A percentile compares a stretch with the other conserved stretches of the same genome.
Conservation (phyloP, 208 protist species). For the Leishmania amazonensis region DNA sequence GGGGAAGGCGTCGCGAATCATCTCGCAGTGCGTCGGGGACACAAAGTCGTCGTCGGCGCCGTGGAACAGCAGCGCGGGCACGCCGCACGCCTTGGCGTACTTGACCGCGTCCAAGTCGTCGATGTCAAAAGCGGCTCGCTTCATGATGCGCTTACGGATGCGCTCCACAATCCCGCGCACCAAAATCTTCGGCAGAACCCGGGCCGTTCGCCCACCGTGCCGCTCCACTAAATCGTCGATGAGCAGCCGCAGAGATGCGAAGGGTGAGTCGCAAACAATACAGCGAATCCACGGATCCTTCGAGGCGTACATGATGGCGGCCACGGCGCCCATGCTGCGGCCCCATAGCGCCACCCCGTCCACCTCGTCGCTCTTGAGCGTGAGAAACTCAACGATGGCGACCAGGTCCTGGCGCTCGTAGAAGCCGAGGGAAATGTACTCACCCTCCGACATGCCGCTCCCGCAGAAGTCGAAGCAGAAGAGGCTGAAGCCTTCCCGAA, state of each 20-base stretch:
- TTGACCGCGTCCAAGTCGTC: conserved; percentile 87
- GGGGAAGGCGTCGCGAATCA: conserved; percentile 58
- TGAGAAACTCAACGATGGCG: conserved; percentile 86
- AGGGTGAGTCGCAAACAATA: conserved; percentile 95
- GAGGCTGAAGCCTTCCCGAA: conserved; percentile 88
- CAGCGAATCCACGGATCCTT: conserved; percentile 90
- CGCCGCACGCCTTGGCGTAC: conserved; percentile 78
- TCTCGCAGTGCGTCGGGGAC: conserved; percentile 70
- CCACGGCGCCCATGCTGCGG: conserved; percentile 96
- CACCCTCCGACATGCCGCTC: conserved; percentile 91
- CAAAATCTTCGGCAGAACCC: conserved; percentile 75
- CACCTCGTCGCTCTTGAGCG: conserved; percentile 55
- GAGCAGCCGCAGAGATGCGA: conserved; percentile 82
- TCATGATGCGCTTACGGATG: conserved; percentile 88
- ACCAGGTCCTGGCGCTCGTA: conserved; percentile 95
- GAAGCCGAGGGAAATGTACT: conserved; percentile 95
- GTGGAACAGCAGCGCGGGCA: conserved; percentile 93
- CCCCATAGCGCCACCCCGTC: conserved; percentile 91
- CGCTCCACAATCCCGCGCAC: conserved; percentile 78
- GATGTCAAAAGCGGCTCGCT: conserved; percentile 94
- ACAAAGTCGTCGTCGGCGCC: conserved; percentile 94
- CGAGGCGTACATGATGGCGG: conserved; percentile 93
- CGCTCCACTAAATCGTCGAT: conserved; percentile 82
- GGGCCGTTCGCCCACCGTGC: conserved; percentile 42
- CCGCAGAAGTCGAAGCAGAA: conserved; percentile 94